Base-by-base conservation (phyloP, 1,139 yeast species). In the Yamadazyma friedrichii region DNA sequence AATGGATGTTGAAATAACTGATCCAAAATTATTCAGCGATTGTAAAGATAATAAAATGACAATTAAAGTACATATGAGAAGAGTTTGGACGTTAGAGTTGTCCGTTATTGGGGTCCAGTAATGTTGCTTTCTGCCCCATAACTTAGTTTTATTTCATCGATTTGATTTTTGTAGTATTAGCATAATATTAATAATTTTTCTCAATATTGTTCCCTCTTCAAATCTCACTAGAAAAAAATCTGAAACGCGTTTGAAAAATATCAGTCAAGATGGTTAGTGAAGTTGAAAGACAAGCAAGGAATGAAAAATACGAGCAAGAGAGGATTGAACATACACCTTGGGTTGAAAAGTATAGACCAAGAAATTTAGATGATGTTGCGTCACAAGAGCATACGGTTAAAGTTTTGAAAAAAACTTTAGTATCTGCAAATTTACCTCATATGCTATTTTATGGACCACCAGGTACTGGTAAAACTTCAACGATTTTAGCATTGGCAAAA, bases 391-490 rank as follows among this genome's bases (percentile, higher is more conserved):
- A 88, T 53, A 89, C 98, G 0, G 87, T 91, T 9, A 78, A 77
- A 22, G 95, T 93, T n/a, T 69, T 93, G 49, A 84, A 85, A 59
- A 81, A 83, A 55, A 85, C 96, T 0, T 62, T 94, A 25, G 74
- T 80, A 42, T 79, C 94, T 2, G 85, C 93, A 35, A 91, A 93
- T 58, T 66, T 89, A 42, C 98, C 98, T 2, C 98, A 93, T 61
- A 88, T 91, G 96, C 67, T 93, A 38, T 91, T 91, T 64, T 91
- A 91, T 59, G 98, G 98, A 0, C 97, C 98, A 6, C 97, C 98
- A 39, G 98, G 98, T 26, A 91, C 98, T 0, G 98, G 98, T 46
- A 91, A 91, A 56, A 91, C 98, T 0, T 88, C 97, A 1, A 91
- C 98, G 0, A 84, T 91, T 37, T 66, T 91, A 40, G 97, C 97